These are phyloP conservation scores for Tylopilus sp. DNA, from an alignment of 768 basidiomycete genomes.

Conservation along the genomic window DNA sequence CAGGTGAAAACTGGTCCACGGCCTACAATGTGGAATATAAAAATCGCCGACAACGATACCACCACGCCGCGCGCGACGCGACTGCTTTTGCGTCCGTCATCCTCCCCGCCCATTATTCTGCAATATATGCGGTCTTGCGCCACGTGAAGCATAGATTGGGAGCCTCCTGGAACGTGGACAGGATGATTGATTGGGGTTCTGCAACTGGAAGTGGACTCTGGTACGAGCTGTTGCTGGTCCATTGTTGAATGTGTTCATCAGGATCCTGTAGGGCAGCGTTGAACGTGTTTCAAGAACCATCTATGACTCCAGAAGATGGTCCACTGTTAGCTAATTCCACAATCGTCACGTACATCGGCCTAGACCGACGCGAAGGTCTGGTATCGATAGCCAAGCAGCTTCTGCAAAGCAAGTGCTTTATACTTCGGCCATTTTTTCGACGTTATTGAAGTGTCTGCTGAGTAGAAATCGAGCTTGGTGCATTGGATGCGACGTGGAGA, in stretches of 20 bases:
- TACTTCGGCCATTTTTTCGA: background rate
- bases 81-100: conserved; percentile 83
- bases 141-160: conserved; percentile 64
- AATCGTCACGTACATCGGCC: conserved; percentile 61
- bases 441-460: conserved; percentile 10
- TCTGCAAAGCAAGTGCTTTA: conserved; percentile 43
- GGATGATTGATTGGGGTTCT: conserved; percentile 80
- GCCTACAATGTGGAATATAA: conserved; percentile 58
- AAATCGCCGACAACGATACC: conserved; percentile 52
- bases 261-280: conserved; percentile 54
- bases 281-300: conserved; percentile 55
- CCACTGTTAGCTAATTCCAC: conserved; percentile 45
- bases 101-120: conserved; percentile 84
- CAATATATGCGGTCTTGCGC: conserved; percentile 68
- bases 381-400: conserved; percentile 64
- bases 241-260: conserved; percentile 13
- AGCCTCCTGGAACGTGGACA: conserved; percentile 54
- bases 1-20: conserved; percentile 48
- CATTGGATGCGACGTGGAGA: conserved; percentile 49
- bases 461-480: conserved; percentile 47
- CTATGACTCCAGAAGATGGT: conserved; percentile 26
- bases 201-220: conserved; percentile 83
- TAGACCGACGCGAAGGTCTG: conserved; percentile 77
- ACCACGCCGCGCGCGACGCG: conserved; percentile 67
- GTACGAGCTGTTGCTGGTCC: conserved; percentile 38